Base-by-base conservation (phyloP, 176 grass and related monocot species). In the Neostapfia colusana region DNA sequence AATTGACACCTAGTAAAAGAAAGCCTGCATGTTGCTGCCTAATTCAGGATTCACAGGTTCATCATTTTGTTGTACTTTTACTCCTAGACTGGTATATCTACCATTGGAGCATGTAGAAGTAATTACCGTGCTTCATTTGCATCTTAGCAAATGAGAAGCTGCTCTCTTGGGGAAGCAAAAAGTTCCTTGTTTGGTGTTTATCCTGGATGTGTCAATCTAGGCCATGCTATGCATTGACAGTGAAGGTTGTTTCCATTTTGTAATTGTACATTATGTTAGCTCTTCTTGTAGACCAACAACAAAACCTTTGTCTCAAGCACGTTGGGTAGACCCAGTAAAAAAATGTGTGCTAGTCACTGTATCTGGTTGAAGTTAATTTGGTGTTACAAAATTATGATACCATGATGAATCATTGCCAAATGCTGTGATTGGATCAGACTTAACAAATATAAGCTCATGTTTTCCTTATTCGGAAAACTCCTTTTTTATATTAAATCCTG, bases 101-200 rank as follows among this genome's bases (percentile, higher is more conserved):
- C 39, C 1, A 43, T 12, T 74, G 31, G 46, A 17, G 12, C 46
- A 67, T 58, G 12, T 45, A 57, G 49, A 66, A 67, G 20, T 23
- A 44, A 37, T 67, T 66, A 74, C 10, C 25, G 31, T 74, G 62
- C 25, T 58, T 67, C 13, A 58, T 24, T 72, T 46, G 4, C 74
- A 43, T 37, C 10, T 50, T 61, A 60, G 15, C 16, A 26, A 65
- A 27, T 84, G 35, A 24, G 16, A 51, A 51, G 48, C 15, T 51
- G 17, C 16, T 20, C 0, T 51, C 48, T 20, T 51, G 8, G n/a
- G 2, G 8, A 56, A 53, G 53, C n/a, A 56, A 21, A 15, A 46
- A 46, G 1, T 37, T 57, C 10, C 40, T 27, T 78, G 36, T 11
- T 23, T 49, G 16, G 3, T 50, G 56, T 39, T 56, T 58, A 43